These are phyloP conservation scores for Termitomyces sp. DNA, from an alignment of 768 basidiomycete genomes.

Conservation along the genomic window DNA sequence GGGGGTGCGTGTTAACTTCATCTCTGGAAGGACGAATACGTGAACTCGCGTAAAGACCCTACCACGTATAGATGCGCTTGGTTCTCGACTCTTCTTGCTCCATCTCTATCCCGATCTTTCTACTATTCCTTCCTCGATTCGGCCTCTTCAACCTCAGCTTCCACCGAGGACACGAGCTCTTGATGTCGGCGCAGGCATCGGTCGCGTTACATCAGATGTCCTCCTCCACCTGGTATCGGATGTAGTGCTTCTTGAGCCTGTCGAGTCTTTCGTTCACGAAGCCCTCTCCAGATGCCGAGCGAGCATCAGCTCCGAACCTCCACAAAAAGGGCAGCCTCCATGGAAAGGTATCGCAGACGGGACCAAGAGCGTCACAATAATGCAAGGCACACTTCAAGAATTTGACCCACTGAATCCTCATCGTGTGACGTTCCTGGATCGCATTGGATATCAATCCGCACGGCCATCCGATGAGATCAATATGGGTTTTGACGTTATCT, in stretches of 20 bases:
- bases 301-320: slow-evolving; percentile 21
- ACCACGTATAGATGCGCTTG: slow-evolving; percentile 85
- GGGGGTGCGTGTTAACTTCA: slow-evolving; percentile 35
- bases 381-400: slow-evolving; percentile 74
- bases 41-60: slow-evolving; percentile 51
- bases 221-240: slow-evolving; percentile 85
- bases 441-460: slow-evolving; percentile 56
- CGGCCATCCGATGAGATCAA: slow-evolving; percentile 40
- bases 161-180: slow-evolving; percentile 57
- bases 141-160: slow-evolving; percentile 33
- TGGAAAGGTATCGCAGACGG: slow-evolving; percentile 69
- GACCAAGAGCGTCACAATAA: slow-evolving; percentile 70
- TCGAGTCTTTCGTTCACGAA: slow-evolving; percentile 67
- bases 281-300: slow-evolving; percentile 44
- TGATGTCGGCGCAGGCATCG: slow-evolving; percentile 93
- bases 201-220: slow-evolving; percentile 84
- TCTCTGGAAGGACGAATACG: slow-evolving; percentile 12
- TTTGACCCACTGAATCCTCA: slow-evolving; percentile 64
- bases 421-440: slow-evolving; percentile 47
- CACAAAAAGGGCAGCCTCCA: slow-evolving; percentile 19
- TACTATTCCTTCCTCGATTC: slow-evolving; percentile 68
- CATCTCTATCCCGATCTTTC: slow-evolving; percentile 76
- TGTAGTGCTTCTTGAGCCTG: slow-evolving; percentile 89
- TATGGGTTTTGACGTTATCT: slow-evolving; percentile 82
- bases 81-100: slow-evolving; percentile 84